phyloP scores from a whole-genome alignment of 1,139 yeast genomes.

The Taphrina flavorubra region DNA sequence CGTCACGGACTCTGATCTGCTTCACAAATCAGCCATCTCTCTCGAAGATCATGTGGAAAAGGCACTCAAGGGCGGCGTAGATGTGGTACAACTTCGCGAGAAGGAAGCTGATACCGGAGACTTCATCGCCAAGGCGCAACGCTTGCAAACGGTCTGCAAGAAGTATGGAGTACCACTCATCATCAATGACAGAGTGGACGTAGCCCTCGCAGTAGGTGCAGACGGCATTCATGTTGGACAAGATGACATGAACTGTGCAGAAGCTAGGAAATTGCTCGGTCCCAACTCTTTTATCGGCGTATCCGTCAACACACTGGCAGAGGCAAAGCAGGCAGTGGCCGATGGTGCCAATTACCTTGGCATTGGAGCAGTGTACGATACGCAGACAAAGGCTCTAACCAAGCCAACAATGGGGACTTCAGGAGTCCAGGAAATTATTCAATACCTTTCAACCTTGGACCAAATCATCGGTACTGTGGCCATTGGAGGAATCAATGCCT shows the following conservation, averaged over 20 bases:
- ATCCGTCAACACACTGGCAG: conserved; percentile 67
- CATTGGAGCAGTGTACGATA: conserved; percentile 79
- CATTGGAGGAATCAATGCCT: conserved; percentile 82
- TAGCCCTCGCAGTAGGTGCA: conserved; percentile 86
- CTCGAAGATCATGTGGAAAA: conserved; percentile 60
- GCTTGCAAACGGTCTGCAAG: conserved; percentile 67
- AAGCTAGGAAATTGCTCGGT: conserved; percentile 71
- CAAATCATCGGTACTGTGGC: conserved; percentile 61
- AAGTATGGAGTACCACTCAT: conserved; percentile 71
- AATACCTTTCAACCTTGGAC: conserved; percentile 46
- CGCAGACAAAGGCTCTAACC: conserved; percentile 69
- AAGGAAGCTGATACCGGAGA: conserved; percentile 71
- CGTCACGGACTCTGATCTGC: conserved; percentile 81
- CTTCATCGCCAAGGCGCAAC: conserved; percentile 66
- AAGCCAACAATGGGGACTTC: conserved; percentile 66
- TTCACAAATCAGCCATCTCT: conserved; percentile 64
- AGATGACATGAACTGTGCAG: conserved; percentile 71
- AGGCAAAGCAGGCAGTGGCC: conserved; percentile 62
- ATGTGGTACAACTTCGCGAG: conserved; percentile 83
- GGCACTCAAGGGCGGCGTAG: conserved; percentile 74
- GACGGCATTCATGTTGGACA: conserved; percentile 96
- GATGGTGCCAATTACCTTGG: conserved; percentile 82
- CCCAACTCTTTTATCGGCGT: conserved; percentile 79
- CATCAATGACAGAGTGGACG: conserved; percentile 86
- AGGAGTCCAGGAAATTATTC: conserved; percentile 66